Conservation (phyloP, 1,139 yeast genomes). For the Lodderomyces beijingensis region DNA sequence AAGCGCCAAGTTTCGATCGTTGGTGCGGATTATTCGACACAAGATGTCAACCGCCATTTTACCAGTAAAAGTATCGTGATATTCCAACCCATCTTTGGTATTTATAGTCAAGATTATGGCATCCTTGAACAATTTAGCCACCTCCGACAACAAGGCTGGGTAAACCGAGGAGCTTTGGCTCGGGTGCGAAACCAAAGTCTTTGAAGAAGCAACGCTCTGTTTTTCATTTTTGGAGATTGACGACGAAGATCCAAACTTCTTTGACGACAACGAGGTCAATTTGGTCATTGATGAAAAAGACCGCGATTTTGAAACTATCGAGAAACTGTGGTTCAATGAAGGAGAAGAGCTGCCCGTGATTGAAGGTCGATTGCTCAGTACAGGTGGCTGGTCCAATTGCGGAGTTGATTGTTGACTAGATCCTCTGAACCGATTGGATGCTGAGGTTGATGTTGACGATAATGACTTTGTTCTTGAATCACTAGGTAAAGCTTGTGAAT, state of each 20-base stretch:
- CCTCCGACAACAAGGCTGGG: slow-evolving; percentile 85
- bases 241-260: slow-evolving; percentile 35
- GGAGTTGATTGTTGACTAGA: background rate
- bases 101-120: slow-evolving; percentile 70
- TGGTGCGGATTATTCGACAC: slow-evolving; percentile 79
- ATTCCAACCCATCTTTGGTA: slow-evolving; percentile 90
- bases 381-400: slow-evolving; percentile 12
- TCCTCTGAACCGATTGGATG: too few relatives aligned
- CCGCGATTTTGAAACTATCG: slow-evolving; percentile 39
- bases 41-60: slow-evolving; percentile 89
- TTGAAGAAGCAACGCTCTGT: slow-evolving; percentile 18
- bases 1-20: slow-evolving; percentile 86
- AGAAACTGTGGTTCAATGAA: slow-evolving; percentile 32
- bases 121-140: slow-evolving; percentile 75
- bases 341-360: slow-evolving; percentile 21
- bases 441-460: slow-evolving; percentile 21
- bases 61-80: slow-evolving; percentile 93
- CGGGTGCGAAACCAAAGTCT: slow-evolving; percentile 19
- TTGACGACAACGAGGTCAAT: slow-evolving; percentile 40
- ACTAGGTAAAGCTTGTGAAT: slow-evolving; percentile 9
- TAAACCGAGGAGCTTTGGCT: slow-evolving; percentile 58
- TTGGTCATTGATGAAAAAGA: slow-evolving; percentile 43
- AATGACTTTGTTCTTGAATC: slow-evolving; percentile 23
- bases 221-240: slow-evolving; percentile 31
- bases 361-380: slow-evolving; percentile 12